Evolutionary conservation across 2,329 filamentous ascomycete species (phyloP).

Genomic region (Aspergillus calidoustus): DNA sequence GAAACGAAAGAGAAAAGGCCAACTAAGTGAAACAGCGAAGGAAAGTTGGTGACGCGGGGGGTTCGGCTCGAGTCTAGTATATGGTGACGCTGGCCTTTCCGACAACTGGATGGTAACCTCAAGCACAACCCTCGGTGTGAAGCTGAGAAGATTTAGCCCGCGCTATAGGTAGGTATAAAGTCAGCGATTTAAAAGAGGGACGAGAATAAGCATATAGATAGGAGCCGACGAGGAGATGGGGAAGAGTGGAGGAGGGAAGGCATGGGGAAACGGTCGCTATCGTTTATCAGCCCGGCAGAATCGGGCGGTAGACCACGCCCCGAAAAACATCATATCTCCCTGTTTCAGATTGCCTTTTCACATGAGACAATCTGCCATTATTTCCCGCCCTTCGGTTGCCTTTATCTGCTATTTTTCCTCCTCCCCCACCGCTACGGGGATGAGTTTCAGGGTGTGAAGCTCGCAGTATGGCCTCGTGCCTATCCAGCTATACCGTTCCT

Average conservation of each 20-base stretch:
- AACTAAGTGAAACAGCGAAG: slow-evolving; percentile 3
- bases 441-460: slow-evolving; percentile 34
- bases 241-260: slow-evolving; percentile 4
- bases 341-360: slow-evolving; percentile 7
- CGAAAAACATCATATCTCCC: slow-evolving; percentile 18
- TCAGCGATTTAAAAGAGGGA: neutral
- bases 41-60: slow-evolving; percentile 1
- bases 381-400: neutral
- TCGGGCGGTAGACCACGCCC: slow-evolving; percentile 25
- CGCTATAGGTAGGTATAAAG: neutral
- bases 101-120: neutral
- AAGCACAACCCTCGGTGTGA: neutral
- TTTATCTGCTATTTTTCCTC: slow-evolving; percentile 6
- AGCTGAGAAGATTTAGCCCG: neutral
- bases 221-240: neutral
- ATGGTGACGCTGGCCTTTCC: slow-evolving; percentile 26
- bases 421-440: slow-evolving; percentile 19
- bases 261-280: neutral
- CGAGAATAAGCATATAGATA: neutral
- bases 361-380: slow-evolving; percentile 13
- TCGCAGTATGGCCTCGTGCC: slow-evolving; percentile 41
- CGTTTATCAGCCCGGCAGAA: slow-evolving; percentile 8
- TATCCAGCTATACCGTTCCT: slow-evolving; percentile 30
- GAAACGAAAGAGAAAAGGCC: neutral
- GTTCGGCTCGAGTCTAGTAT: slow-evolving; percentile 1